Base-by-base conservation (phyloP, 2,329 filamentous ascomycete genomes). In the Talaromyces amestolkiae region DNA sequence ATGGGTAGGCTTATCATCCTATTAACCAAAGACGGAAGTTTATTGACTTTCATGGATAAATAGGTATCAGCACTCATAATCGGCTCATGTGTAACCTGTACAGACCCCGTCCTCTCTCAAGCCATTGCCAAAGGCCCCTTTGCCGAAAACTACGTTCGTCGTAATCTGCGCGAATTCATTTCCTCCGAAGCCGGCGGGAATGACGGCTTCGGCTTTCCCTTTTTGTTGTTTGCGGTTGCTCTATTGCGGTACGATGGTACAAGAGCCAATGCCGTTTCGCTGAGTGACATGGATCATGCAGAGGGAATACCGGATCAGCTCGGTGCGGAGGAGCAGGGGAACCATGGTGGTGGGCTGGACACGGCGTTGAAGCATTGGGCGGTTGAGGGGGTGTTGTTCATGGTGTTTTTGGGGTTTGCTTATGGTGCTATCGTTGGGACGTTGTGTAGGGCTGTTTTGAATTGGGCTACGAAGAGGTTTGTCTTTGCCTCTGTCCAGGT, bases 121-220 rank as follows among this genome's bases (percentile, higher is more conserved):
- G 85, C 85, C 31, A 81, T 88, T 17, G 87, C 86, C 19, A 88
- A 88, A 71, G 86, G 86, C 0, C 84, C 85, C 0, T 88, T 89
- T 68, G 81, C 87, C 0, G 86, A 89, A 69, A 87, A 86, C 66
- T 88, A 83, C 65, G 86, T 89, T 2, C 79, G 83, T 10, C 81
- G 85, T 1, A 79, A 82, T 3, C 76, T 89, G 3, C 81, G 86
- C 33, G 85, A 88, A 68, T 84, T 88, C 65, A 88, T 89, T 22
- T 87, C 86, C 0, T 81, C 86, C 0, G 86, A 89, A 68, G 86
- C 85, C 3, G 87, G 86, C 7, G 82, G 83, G 2, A 88, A 88
- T 67, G 86, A 89, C 68, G 86, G 86, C 0, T 86, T 89, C 47
- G 86, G 84, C 0, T 88, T 87, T 56, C 86, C 86, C 0, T 88